Evolutionary conservation across 1,284 basidiomycete genomes (phyloP).

Genomic region (Anthracocystis setariae): DNA sequence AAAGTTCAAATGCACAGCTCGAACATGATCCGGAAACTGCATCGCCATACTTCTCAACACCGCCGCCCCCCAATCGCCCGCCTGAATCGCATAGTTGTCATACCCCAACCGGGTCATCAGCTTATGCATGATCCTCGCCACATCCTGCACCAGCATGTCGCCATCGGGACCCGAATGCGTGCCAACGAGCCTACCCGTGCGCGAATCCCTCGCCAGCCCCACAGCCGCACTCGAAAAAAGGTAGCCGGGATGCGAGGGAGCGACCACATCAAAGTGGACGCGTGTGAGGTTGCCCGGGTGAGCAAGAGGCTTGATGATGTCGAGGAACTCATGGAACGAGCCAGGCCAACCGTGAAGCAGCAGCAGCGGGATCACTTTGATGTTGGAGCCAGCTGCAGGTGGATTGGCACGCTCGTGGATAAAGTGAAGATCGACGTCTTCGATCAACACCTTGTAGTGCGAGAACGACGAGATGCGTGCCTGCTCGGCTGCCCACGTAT

Average conservation of each 20-base stretch:
- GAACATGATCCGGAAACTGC: slow-evolving; percentile 33
- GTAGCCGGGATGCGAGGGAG: slow-evolving; percentile 66
- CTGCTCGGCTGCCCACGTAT: slow-evolving; percentile 51
- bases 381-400: slow-evolving; percentile 9
- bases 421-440: slow-evolving; percentile 62
- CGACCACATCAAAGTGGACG: slow-evolving; percentile 62
- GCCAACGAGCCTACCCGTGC: slow-evolving; percentile 23
- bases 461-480: slow-evolving; percentile 44
- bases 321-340: slow-evolving; percentile 61
- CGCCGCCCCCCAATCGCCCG: slow-evolving; percentile 54
- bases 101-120: slow-evolving; percentile 56
- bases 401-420: slow-evolving; percentile 58
- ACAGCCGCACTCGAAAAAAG: slow-evolving; percentile 40
- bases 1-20: slow-evolving; percentile 56
- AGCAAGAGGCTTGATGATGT: slow-evolving; percentile 61
- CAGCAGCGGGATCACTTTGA: slow-evolving; percentile 65
- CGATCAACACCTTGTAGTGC: slow-evolving; percentile 54
- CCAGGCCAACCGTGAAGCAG: slow-evolving; percentile 67
- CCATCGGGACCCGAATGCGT: slow-evolving; percentile 46
- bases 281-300: slow-evolving; percentile 48
- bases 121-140: slow-evolving; percentile 54
- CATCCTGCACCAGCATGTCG: slow-evolving; percentile 51
- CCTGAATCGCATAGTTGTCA: slow-evolving; percentile 52
- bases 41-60: slow-evolving; percentile 42
- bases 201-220: slow-evolving; percentile 22